Base-by-base conservation (phyloP, 176 grass and related monocot genomes). In the Cenchrus americanus region DNA sequence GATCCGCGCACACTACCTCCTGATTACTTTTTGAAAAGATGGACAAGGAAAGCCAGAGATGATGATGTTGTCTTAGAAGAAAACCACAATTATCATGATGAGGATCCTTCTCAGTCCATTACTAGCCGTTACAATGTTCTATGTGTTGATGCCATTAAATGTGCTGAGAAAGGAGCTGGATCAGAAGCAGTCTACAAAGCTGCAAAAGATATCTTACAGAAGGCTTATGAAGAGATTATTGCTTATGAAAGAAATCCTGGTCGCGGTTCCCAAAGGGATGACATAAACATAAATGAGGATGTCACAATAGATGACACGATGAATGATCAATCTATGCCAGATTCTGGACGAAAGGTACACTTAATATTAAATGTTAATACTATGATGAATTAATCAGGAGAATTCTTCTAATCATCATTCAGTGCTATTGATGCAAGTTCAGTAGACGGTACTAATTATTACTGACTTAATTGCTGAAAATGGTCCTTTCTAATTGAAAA, bases 201-300 rank as follows among this genome's bases (percentile, higher is more conserved):
- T 80, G 93, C 93, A 75, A 98, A 98, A 74, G 83, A 89, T 86
- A 92, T 95, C 72, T 81, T 98, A 63, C 85, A 88, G 60, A 98
- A 91, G 85, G 96, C 93, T 17, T 95, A 92, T 67, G 85, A 87
- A 54, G 91, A 95, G 62, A 87, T 98, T 73, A 80, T 98, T 88
- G 66, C 82, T 62, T 92, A 66, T 83, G 96, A 95, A 62, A 94
- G 84, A 91, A 91, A 91, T 88, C 48, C 82, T 70, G 73, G 51
- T n/a, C 68, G 67, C 73, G 88, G 62, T 78, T 80, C 70, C 54
- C 95, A 94, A 71, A 89, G 95, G 77, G 93, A 95, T 83, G 85
- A 69, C 46, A 98, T 95, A 78, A 98, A 98, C 71, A 98, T 98
- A 54, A 98, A 98, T 34, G 93, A 98, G 51, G 96, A 95, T 84